A percentile compares a stretch with the other conserved stretches of the same genome.
Conservation (phyloP, 148 eudicot species). For the Fagopyrum esculentum region DNA sequence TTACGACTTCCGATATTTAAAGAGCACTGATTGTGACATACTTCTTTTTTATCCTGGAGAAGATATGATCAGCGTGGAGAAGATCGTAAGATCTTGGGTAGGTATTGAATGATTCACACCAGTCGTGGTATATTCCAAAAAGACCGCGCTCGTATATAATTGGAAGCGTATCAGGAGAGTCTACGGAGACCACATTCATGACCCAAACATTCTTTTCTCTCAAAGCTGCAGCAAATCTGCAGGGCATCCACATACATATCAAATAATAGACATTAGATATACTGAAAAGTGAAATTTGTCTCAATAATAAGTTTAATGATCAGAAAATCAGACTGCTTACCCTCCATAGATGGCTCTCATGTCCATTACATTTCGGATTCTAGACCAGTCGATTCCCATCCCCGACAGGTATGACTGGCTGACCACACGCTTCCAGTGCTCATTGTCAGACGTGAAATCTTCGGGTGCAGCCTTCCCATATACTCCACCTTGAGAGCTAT, state of each 20-base stretch:
- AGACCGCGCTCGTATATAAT: conserved; percentile 58
- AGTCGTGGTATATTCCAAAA: conserved; percentile 61
- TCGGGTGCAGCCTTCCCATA: conserved; percentile 62
- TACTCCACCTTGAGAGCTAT: conserved; percentile 44
- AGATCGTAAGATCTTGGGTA: conserved; percentile 64
- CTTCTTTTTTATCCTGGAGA: conserved; percentile 52
- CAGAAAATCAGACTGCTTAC: conserved; percentile 25
- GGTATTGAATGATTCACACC: conserved; percentile 69
- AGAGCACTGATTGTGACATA: conserved; percentile 12
- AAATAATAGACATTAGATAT: neutral
- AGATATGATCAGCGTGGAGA: conserved; percentile 61
- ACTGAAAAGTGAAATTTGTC: no score
- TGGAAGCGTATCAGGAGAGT: conserved; percentile 59
- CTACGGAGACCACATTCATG: conserved; percentile 52
- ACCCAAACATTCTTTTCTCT: conserved; percentile 53
- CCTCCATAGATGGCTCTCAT: conserved; percentile 69
- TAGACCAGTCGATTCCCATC: conserved; percentile 51
- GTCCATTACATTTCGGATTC: conserved; percentile 61
- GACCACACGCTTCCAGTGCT: conserved; percentile 60
- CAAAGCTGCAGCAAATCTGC: conserved; percentile 68
- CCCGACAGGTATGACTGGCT: conserved; percentile 42
- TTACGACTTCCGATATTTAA: no score
- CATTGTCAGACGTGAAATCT: conserved; percentile 42
- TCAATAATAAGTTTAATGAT: neutral
- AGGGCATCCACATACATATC: neutral